A percentile compares a stretch with the other conserved stretches of the same genome.
Evolutionary conservation across 2,329 filamentous ascomycete species (phyloP).

Genomic region (Gnomoniopsis smithogilvyi): DNA sequence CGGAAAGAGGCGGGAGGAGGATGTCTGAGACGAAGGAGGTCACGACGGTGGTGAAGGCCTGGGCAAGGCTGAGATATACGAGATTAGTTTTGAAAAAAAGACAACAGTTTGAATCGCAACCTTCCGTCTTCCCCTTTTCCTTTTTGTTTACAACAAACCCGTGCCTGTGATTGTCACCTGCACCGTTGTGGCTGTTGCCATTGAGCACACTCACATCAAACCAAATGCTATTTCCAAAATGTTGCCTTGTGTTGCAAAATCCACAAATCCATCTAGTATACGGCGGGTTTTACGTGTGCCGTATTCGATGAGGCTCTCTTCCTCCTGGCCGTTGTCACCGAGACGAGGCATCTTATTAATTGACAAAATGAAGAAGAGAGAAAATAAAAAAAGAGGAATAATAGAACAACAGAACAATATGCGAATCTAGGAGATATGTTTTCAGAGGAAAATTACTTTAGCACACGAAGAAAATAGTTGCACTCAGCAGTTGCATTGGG

Average conservation of each 20-base stretch:
- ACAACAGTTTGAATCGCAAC: no score
- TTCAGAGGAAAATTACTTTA: no score
- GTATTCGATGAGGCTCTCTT: slow-evolving; percentile 43
- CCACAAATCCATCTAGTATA: slow-evolving; percentile 62
- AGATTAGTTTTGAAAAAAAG: background rate
- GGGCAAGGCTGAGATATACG: slow-evolving; percentile 52
- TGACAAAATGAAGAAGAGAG: background rate
- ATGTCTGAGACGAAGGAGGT: slow-evolving; percentile 71
- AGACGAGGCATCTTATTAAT: slow-evolving; percentile 26
- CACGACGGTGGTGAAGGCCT: slow-evolving; percentile 68
- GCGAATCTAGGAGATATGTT: no score
- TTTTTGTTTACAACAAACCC: no score
- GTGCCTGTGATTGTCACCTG: no score
- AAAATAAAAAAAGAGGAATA: background rate
- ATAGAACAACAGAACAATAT: background rate
- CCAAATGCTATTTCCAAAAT: slow-evolving; percentile 74
- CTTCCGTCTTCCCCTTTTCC: no score
- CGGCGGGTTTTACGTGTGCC: slow-evolving; percentile 45
- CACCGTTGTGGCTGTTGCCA: no score
- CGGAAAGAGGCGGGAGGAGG: slow-evolving; percentile 64
- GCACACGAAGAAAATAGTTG: background rate
- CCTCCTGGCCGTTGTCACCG: slow-evolving; percentile 26
- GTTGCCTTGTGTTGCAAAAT: slow-evolving; percentile 72
- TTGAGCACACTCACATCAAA: slow-evolving; percentile 54
- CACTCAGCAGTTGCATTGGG: background rate